Percentiles rank a stretch among this genome's conserved stretches.
Conservation (phyloP, 306 rosid species). For the Styphnolobium japonicum region DNA sequence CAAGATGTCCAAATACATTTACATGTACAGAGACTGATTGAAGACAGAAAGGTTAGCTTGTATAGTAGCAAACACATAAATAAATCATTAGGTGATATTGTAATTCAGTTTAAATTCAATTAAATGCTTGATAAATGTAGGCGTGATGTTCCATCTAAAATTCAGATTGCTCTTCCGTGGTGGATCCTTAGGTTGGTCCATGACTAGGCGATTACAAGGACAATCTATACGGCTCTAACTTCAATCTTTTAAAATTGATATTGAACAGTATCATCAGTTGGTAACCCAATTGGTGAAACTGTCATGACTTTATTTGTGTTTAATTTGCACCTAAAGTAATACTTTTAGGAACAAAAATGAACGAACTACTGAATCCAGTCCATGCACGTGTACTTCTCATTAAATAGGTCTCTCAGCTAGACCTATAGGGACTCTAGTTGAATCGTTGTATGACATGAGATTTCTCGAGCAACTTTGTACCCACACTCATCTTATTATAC, state of each 20-base stretch:
- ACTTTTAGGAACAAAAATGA: no score
- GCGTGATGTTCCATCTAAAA: background rate
- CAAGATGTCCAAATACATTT: no score
- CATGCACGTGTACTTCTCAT: background rate
- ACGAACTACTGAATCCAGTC: background rate
- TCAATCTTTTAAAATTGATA: no score
- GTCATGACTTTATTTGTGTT: background rate
- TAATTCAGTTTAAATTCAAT: background rate
- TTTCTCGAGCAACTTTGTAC: no score
- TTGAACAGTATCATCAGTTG: background rate
- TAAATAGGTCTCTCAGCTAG: no score
- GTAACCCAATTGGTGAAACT: background rate
- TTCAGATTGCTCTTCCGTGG: background rate
- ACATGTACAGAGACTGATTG: background rate
- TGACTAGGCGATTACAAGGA: no score
- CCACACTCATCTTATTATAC: no score
- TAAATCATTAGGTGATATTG: background rate
- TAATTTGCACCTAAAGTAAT: background rate
- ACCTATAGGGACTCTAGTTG: no score
- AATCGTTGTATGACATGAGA: no score
- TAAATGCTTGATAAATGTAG: background rate
- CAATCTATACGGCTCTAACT: no score
- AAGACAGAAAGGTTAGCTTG: background rate
- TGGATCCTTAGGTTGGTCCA: background rate
- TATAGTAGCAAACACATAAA: background rate